Percentiles rank a stretch among this genome's conserved stretches.
phyloP scores from a whole-genome alignment of 306 rosid genomes.

The Rubus idaeus region DNA sequence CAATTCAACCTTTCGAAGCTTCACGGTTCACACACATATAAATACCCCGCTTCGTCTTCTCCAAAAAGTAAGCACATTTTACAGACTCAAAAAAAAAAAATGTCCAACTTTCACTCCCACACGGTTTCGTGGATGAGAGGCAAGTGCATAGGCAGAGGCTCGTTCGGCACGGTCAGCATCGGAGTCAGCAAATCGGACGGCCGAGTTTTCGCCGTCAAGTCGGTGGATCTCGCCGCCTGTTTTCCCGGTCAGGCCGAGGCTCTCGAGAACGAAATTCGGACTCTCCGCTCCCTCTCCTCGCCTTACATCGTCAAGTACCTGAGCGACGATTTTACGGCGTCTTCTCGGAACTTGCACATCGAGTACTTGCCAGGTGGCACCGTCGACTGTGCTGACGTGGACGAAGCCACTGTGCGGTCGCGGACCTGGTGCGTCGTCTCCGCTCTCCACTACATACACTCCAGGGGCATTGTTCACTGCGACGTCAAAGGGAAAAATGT shows the following conservation, averaged over 20 bases:
- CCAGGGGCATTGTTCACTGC: slow-evolving; percentile 68
- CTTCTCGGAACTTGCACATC: slow-evolving; percentile 64
- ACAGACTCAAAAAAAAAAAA: background rate
- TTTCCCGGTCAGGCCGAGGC: slow-evolving; percentile 41
- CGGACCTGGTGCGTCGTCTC: slow-evolving; percentile 61
- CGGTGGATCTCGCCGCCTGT: slow-evolving; percentile 47
- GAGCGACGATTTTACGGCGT: slow-evolving; percentile 57
- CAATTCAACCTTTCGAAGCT: background rate
- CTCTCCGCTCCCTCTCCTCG: slow-evolving; percentile 47
- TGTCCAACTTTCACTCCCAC: background rate
- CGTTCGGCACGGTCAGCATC: slow-evolving; percentile 62
- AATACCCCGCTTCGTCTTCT: slow-evolving; percentile 14
- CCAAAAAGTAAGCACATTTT: background rate
- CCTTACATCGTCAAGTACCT: slow-evolving; percentile 60
- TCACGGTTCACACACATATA: slow-evolving; percentile 33
- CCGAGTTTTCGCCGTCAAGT: slow-evolving; percentile 70
- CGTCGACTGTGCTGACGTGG: slow-evolving; percentile 47
- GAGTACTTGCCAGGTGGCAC: slow-evolving; percentile 90
- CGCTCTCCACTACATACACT: slow-evolving; percentile 62
- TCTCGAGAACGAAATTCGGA: slow-evolving; percentile 71
- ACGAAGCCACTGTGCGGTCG: slow-evolving; percentile 47
- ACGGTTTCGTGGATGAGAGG: slow-evolving; percentile 76
- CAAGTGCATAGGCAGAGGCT: slow-evolving; percentile 67
- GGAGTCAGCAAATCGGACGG: slow-evolving; percentile 49
- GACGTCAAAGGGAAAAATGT: slow-evolving; percentile 83